Base-by-base conservation (phyloP, 345 rosid species). In the Mangifera indica region DNA sequence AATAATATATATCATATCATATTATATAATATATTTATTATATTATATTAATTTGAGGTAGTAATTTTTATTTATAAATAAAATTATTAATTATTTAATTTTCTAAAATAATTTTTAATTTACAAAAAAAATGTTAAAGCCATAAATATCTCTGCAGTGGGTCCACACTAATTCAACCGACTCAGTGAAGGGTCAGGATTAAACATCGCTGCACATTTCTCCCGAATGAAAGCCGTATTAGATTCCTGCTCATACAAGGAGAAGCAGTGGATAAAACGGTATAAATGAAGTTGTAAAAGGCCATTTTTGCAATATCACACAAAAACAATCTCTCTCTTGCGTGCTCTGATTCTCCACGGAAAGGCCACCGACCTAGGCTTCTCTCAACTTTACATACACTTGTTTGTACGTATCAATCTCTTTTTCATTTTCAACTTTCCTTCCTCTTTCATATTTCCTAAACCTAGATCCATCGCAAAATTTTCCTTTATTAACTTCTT, bases 111-210 rank as follows among this genome's bases (percentile, higher is more conserved):
- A n/a, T n/a, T n/a, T n/a, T n/a, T n/a, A n/a, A n/a, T n/a, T n/a
- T n/a, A n/a, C n/a, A n/a, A n/a, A n/a, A n/a, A n/a, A n/a, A n/a
- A n/a, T n/a, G n/a, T n/a, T n/a, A n/a, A n/a, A n/a, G 40, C 40
- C 40, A 34, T 34, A 34, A 34, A 55, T 10, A 6, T 21, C 29
- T 22, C 29, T 3, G 3, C 7, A 45, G 20, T 40, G 63, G 45
- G 15, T 45, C n/a, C 60, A 44, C 70, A 7, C 17, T 0, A 42
- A 20, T 64, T 56, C 32, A 74, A 58, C 72, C 66, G 77, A 58
- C 71, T 66, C 7, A 48, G 1, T 24, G 51, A 51, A 66, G 67
- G 66, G 67, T 25, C 59, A 48, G 26, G 72, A 74, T 74, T 66
- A 14, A 32, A 21, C 26, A 25, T 66, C 4, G 7, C 17, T 15